phyloP scores from a whole-genome alignment of 2,329 filamentous ascomycete genomes.

The Alternaria ethzedia region DNA sequence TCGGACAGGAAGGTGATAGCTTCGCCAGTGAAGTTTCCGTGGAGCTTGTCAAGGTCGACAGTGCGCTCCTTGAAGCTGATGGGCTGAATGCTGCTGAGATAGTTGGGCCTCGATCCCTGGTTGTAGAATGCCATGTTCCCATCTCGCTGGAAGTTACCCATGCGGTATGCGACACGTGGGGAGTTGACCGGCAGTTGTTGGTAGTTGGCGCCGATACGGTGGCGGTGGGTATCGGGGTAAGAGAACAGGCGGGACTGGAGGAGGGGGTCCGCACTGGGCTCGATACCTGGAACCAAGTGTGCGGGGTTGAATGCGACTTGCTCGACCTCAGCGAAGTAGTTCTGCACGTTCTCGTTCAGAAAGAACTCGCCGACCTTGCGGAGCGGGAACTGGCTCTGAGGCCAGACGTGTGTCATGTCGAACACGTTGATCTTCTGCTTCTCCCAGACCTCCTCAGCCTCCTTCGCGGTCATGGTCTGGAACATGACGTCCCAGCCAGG shows the following conservation, averaged over 20 bases:
- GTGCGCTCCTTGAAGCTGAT: slow-evolving; percentile 56
- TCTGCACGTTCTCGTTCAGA: slow-evolving; percentile 63
- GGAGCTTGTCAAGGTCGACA: slow-evolving; percentile 57
- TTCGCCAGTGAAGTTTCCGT: slow-evolving; percentile 58
- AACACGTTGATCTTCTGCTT: slow-evolving; percentile 62
- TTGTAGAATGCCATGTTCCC: slow-evolving; percentile 73
- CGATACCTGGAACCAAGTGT: slow-evolving; percentile 70
- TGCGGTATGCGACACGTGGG: slow-evolving; percentile 62
- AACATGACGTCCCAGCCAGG: slow-evolving; percentile 59
- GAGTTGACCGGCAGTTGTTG: slow-evolving; percentile 64
- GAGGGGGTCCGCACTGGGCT: slow-evolving; percentile 73
- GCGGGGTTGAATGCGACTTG: slow-evolving; percentile 73
- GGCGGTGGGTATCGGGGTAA: slow-evolving; percentile 70
- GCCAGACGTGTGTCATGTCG: slow-evolving; percentile 62
- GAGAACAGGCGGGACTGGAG: slow-evolving; percentile 74
- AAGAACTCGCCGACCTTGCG: slow-evolving; percentile 61
- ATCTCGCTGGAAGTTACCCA: slow-evolving; percentile 73
- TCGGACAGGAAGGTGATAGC: slow-evolving; percentile 60
- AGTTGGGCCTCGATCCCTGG: slow-evolving; percentile 65
- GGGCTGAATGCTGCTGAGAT: slow-evolving; percentile 61
- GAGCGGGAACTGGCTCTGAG: slow-evolving; percentile 59
- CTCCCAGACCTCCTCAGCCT: slow-evolving; percentile 60
- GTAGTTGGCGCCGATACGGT: slow-evolving; percentile 65
- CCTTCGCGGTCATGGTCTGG: slow-evolving; percentile 60
- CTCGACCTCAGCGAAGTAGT: slow-evolving; percentile 72